Percentiles rank a stretch among this genome's conserved stretches.
These are phyloP conservation scores for Hyphodiscus sp. DNA, from an alignment of 2,329 filamentous ascomycete genomes.

Conservation along the genomic window DNA sequence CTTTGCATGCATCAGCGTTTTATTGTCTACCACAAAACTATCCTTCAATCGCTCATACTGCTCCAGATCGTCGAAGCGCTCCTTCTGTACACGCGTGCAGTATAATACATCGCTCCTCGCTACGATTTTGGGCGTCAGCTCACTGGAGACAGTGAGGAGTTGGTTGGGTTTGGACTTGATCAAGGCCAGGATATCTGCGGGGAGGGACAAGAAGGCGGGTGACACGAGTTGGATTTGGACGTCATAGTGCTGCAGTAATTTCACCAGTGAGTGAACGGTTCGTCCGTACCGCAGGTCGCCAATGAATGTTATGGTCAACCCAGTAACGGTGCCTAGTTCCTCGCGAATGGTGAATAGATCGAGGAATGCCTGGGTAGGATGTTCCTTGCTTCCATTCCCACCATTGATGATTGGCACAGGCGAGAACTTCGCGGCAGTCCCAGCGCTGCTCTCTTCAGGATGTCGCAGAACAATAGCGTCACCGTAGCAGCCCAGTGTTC, in stretches of 20 bases:
- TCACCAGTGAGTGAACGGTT: slow-evolving; percentile 90
- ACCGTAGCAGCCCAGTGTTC: slow-evolving; percentile 88
- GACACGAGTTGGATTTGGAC: slow-evolving; percentile 89
- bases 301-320: slow-evolving; percentile 90
- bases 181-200: slow-evolving; percentile 64
- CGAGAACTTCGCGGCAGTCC: slow-evolving; percentile 79
- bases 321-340: slow-evolving; percentile 91
- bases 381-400: slow-evolving; percentile 91
- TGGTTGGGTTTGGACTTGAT: slow-evolving; percentile 66
- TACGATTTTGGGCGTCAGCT: slow-evolving; percentile 80
- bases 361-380: slow-evolving; percentile 94
- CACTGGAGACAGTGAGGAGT: slow-evolving; percentile 67
- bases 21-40: slow-evolving; percentile 83
- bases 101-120: slow-evolving; percentile 87
- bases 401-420: slow-evolving; percentile 94
- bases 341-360: slow-evolving; percentile 98
- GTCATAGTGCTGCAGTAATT: slow-evolving; percentile 91
- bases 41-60: slow-evolving; percentile 87
- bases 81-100: slow-evolving; percentile 94
- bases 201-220: slow-evolving; percentile 71
- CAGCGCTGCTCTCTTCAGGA: slow-evolving; percentile 73
- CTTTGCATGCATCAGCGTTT: slow-evolving; percentile 86
- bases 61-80: slow-evolving; percentile 76
- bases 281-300: slow-evolving; percentile 91
- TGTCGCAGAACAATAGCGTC: slow-evolving; percentile 96